Evolutionary conservation across 768 basidiomycete genomes (phyloP).

Genomic region (Suillus subluteus): DNA sequence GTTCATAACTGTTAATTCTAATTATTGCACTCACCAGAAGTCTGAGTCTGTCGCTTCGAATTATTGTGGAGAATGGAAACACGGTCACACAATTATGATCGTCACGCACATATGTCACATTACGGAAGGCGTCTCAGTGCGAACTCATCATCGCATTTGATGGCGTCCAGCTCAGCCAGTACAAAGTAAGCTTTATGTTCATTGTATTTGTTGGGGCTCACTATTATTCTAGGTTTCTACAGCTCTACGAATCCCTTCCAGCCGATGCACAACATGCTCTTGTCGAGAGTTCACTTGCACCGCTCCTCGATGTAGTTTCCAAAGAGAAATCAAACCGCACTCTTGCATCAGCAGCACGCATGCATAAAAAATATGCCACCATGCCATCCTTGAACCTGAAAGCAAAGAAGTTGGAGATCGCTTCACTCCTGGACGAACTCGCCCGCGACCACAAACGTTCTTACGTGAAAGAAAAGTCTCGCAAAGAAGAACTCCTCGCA

Average conservation of each 20-base stretch:
- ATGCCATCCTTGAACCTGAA: constrained; percentile 56
- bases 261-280: constrained; percentile 52
- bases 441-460: constrained; percentile 55
- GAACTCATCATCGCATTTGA: not conserved
- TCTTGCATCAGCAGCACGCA: constrained; percentile 41
- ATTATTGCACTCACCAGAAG: constrained; percentile 1
- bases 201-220: not conserved
- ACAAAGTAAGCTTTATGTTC: constrained; percentile 14
- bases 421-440: constrained; percentile 54
- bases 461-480: constrained; percentile 55
- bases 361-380: constrained; percentile 40
- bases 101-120: constrained; percentile 5
- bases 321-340: constrained; percentile 43
- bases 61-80: not conserved
- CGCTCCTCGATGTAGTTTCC: constrained; percentile 49
- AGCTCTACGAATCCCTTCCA: constrained; percentile 54
- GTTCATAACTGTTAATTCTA: constrained; percentile 13
- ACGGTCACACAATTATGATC: not conserved
- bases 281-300: constrained; percentile 52
- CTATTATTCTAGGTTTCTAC: constrained; percentile 41
- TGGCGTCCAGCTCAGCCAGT: constrained; percentile 21
- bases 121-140: not conserved
- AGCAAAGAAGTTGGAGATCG: constrained; percentile 59
- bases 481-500: constrained; percentile 54
- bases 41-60: not conserved